Evolutionary conservation across 768 basidiomycete genomes (phyloP).

Genomic region (Podaxis pistillaris): DNA sequence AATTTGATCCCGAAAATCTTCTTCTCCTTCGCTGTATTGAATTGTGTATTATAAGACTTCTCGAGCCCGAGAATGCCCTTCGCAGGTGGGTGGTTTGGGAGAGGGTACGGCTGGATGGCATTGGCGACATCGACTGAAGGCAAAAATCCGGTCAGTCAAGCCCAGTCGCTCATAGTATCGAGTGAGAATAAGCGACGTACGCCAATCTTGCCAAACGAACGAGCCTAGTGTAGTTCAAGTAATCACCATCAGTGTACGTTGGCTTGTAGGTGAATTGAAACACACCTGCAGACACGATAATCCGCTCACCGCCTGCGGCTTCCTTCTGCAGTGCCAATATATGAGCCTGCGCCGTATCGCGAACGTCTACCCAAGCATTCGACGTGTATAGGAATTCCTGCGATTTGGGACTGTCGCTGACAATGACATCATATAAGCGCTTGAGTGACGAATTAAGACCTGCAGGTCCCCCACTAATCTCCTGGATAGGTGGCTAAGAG

Average conservation of each 20-base stretch:
- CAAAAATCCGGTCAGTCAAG: not conserved
- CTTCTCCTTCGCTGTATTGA: slow-evolving; percentile 27
- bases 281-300: slow-evolving; percentile 44
- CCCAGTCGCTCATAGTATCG: not conserved
- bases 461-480: slow-evolving; percentile 27
- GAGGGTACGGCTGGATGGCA: slow-evolving; percentile 22
- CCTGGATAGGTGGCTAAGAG: slow-evolving; percentile 43
- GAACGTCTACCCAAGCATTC: slow-evolving; percentile 46
- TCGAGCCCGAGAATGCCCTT: slow-evolving; percentile 28
- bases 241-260: not conserved
- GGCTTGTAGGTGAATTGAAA: not conserved
- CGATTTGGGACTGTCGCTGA: slow-evolving; percentile 19
- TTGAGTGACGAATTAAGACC: slow-evolving; percentile 40
- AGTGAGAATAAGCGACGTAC: slow-evolving; percentile 20
- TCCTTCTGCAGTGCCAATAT: slow-evolving; percentile 47
- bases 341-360: slow-evolving; percentile 58
- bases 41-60: slow-evolving; percentile 19
- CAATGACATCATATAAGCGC: slow-evolving; percentile 25
- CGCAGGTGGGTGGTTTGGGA: slow-evolving; percentile 22
- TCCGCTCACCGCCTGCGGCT: slow-evolving; percentile 54
- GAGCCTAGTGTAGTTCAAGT: slow-evolving; percentile 15
- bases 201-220: slow-evolving; percentile 35
- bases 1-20: slow-evolving; percentile 32
- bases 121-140: slow-evolving; percentile 31
- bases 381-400: slow-evolving; percentile 19